phyloP scores from a whole-genome alignment of 2,329 filamentous ascomycete species.

The Tolypocladium amazonense region DNA sequence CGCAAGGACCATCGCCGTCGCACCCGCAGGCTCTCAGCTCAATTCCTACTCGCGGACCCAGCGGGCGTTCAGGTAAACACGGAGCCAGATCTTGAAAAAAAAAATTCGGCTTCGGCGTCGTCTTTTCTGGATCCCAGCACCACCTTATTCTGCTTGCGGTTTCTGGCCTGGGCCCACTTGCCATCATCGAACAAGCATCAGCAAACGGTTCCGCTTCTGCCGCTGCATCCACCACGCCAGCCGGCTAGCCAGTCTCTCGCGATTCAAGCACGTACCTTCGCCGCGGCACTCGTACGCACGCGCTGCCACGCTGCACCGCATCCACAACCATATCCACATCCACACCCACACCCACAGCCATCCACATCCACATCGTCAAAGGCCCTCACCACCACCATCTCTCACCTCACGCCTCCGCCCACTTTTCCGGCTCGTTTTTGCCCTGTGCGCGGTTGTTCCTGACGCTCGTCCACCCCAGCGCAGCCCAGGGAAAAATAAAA shows the following conservation, averaged over 20 bases:
- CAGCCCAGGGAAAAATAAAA: conserved; percentile 18
- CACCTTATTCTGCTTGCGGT: conserved; percentile 14
- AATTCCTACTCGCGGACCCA: conserved; percentile 1
- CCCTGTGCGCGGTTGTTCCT: conserved; percentile 11
- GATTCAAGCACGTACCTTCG: conserved; percentile 3
- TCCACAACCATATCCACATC: not conserved
- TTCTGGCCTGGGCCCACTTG: conserved; percentile 12
- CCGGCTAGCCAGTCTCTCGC: not conserved
- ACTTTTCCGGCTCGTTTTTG: conserved; percentile 14
- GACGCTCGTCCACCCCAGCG: conserved; percentile 8
- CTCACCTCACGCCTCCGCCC: conserved; percentile 10
- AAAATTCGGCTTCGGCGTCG: conserved; percentile 4
- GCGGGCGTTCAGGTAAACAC: conserved; percentile 6
- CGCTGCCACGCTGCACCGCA: not conserved
- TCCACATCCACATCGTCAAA: not conserved
- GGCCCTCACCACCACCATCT: not conserved
- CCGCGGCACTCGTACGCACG: not conserved
- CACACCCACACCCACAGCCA: not conserved
- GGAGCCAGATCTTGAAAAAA: conserved; percentile 6
- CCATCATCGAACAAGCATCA: conserved; percentile 11
- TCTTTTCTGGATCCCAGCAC: conserved; percentile 10
- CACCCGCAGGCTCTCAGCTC: conserved; percentile 9
- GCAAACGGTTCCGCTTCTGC: conserved; percentile 11
- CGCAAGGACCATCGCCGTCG: not conserved
- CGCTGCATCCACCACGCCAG: conserved; percentile 3